Evolutionary conservation across 2,329 filamentous ascomycete species (phyloP).

Genomic region (Scedosporium apiospermum): DNA sequence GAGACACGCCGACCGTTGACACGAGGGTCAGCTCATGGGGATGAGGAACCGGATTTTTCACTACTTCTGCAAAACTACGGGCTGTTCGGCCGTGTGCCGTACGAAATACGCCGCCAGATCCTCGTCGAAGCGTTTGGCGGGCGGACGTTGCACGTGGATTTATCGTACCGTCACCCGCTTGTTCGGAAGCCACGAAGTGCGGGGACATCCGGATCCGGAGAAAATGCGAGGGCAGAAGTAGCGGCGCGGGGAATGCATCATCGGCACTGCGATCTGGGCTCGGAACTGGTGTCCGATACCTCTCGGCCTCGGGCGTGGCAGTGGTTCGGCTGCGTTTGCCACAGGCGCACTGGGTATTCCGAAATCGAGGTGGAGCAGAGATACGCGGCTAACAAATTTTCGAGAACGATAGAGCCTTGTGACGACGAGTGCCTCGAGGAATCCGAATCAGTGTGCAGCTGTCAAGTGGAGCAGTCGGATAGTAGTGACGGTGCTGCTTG

Average conservation of each 20-base stretch:
- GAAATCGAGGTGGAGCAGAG: not conserved
- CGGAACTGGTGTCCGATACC: constrained; percentile 2
- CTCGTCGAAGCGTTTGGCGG: constrained; percentile 14
- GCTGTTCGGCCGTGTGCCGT: constrained; percentile 10
- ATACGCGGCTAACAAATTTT: no score
- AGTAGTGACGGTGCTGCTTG: not conserved
- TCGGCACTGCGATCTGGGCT: constrained; percentile 7
- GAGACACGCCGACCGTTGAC: no score
- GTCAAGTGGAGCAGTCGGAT: not conserved
- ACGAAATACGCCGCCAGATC: constrained; percentile 18
- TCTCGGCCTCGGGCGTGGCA: constrained; percentile 12
- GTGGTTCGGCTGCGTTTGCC: constrained; percentile 18
- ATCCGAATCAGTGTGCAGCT: not conserved
- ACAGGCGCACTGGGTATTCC: constrained; percentile 9
- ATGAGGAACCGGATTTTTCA: no score
- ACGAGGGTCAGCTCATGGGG: no score
- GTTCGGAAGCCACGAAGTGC: not conserved
- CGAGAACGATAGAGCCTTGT: no score
- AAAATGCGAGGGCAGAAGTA: no score
- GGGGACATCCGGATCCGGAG: no score
- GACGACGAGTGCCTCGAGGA: not conserved
- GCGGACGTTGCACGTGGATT: constrained; percentile 15
- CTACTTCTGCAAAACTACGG: no score
- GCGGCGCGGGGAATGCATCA: not conserved
- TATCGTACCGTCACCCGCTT: constrained; percentile 12